These are phyloP conservation scores for Lactifluus volemus DNA, from an alignment of 768 basidiomycete species.

Conservation along the genomic window DNA sequence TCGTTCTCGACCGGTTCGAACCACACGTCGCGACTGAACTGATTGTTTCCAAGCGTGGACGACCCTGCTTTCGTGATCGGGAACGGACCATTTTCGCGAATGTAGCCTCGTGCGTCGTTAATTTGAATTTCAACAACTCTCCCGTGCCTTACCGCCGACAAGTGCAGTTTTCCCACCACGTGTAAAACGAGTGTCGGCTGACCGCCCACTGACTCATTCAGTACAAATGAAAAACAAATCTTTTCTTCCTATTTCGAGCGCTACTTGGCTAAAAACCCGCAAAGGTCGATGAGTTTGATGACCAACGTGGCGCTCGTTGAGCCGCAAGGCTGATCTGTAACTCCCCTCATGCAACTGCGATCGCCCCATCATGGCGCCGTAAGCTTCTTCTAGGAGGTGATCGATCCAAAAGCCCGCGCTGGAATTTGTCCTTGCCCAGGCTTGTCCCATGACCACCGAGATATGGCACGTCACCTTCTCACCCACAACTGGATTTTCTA, in stretches of 20 bases:
- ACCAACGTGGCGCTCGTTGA: constrained; percentile 12
- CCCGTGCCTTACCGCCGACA: background rate
- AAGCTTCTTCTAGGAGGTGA: background rate
- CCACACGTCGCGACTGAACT: too few species aligned
- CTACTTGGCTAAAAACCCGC: constrained; percentile 5
- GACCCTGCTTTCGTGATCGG: background rate
- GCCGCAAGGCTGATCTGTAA: background rate
- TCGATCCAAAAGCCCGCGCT: background rate
- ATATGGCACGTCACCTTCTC: background rate
- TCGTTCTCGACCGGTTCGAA: background rate
- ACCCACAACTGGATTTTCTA: background rate
- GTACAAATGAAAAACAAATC: background rate
- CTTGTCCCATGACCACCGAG: constrained; percentile 10
- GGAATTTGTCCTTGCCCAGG: constrained; percentile 1
- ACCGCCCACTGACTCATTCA: constrained; percentile 3
- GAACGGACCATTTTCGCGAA: background rate
- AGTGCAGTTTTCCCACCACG: constrained; percentile 6
- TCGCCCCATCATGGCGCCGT: background rate
- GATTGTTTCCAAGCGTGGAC: background rate
- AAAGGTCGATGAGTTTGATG: background rate
- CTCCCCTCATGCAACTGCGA: background rate
- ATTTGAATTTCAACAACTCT: constrained; percentile 15
- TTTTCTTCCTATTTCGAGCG: background rate
- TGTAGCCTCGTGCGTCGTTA: constrained; percentile 3
- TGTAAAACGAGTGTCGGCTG: constrained; percentile 1